Evolutionary conservation across 2,329 filamentous ascomycete species (phyloP).

Genomic region (Emergomyces africanus): DNA sequence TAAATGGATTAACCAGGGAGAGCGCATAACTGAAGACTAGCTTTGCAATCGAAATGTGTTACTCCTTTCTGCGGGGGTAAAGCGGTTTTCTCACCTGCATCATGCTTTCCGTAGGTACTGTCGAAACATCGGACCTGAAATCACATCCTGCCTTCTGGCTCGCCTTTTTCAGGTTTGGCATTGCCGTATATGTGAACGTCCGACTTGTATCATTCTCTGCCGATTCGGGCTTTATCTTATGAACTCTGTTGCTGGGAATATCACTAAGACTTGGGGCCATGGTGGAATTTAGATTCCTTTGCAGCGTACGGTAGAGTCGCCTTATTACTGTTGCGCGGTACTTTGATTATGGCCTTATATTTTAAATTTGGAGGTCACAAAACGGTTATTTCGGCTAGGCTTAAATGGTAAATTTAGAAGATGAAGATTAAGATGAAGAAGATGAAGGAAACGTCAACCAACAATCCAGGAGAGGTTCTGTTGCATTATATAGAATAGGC

Average conservation of each 20-base stretch:
- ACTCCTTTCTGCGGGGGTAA: background rate
- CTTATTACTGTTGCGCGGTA: background rate
- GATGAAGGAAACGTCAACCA: background rate
- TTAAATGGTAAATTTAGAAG: background rate
- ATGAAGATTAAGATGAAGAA: no score
- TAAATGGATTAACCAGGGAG: background rate
- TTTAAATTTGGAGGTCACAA: background rate
- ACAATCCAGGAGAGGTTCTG: background rate
- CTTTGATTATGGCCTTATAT: background rate
- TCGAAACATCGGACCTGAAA: slow-evolving; percentile 19
- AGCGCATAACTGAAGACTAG: background rate
- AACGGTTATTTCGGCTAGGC: background rate
- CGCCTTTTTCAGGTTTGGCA: slow-evolving; percentile 7
- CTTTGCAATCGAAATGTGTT: background rate
- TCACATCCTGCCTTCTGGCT: slow-evolving; percentile 11
- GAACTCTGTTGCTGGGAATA: background rate
- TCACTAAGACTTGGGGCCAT: background rate
- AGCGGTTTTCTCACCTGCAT: slow-evolving; percentile 13
- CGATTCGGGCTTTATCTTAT: background rate
- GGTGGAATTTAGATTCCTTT: background rate
- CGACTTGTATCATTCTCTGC: background rate
- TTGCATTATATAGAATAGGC: background rate
- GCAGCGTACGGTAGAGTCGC: background rate
- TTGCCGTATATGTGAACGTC: slow-evolving; percentile 2
- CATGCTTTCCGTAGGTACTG: slow-evolving; percentile 16